Percentiles rank a stretch among this genome's conserved stretches.
These are phyloP conservation scores for Agaricus blazei DNA, from an alignment of 768 basidiomycete species.

Conservation along the genomic window DNA sequence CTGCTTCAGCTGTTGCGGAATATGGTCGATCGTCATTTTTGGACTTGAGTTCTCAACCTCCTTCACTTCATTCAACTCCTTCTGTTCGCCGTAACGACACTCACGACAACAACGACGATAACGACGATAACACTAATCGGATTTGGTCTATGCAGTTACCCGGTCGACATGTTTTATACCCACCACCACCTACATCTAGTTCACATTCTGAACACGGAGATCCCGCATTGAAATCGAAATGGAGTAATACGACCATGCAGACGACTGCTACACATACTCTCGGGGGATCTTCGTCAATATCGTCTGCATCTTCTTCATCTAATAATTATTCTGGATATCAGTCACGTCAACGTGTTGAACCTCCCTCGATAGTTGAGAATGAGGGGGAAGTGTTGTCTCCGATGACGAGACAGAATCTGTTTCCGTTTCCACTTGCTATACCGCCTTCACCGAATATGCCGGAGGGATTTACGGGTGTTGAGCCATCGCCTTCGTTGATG, in stretches of 20 bases:
- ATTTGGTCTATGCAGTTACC: conserved; percentile 10
- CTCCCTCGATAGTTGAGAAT: too few species aligned
- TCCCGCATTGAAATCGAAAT: conserved; percentile 27
- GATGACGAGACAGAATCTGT: conserved; percentile 18
- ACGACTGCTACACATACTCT: conserved; percentile 16
- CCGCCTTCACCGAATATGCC: conserved; percentile 36
- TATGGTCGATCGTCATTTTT: conserved; percentile 28
- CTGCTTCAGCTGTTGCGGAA: background rate
- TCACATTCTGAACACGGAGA: background rate
- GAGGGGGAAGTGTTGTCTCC: background rate
- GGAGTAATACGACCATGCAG: conserved; percentile 36
- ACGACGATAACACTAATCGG: background rate
- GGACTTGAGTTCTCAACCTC: conserved; percentile 29
- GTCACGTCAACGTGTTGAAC: background rate
- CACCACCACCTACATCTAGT: background rate
- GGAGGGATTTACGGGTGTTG: conserved; percentile 16
- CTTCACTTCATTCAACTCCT: conserved; percentile 1
- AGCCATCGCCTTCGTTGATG: conserved; percentile 10
- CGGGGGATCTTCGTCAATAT: background rate
- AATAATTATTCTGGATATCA: conserved; percentile 2
- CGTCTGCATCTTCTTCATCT: conserved; percentile 16
- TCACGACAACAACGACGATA: background rate
- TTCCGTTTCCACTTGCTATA: conserved; percentile 41
- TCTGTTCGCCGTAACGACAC: too few species aligned
- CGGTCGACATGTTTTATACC: background rate